These are phyloP conservation scores for Kwoniella newhampshirensis DNA, from an alignment of 768 basidiomycete species.

Conservation along the genomic window DNA sequence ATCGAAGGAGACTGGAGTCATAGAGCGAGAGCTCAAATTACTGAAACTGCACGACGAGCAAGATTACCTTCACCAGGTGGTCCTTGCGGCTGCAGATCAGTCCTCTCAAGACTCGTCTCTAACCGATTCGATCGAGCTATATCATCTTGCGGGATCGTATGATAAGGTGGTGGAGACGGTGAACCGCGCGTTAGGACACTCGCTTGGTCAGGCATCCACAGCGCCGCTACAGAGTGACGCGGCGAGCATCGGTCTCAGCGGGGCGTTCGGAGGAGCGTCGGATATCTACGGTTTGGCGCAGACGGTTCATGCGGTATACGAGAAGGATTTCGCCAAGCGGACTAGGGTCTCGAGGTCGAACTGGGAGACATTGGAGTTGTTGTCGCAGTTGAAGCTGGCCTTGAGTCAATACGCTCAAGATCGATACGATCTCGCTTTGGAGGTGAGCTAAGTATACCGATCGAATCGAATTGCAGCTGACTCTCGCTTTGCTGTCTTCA, in stretches of 20 bases:
- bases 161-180: conserved; percentile 82
- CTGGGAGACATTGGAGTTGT: conserved; percentile 59
- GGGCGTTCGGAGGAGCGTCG: conserved; percentile 54
- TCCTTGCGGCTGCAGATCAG: conserved; percentile 75
- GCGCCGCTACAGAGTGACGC: conserved; percentile 8
- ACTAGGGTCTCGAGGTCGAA: conserved; percentile 67
- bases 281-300: conserved; percentile 69
- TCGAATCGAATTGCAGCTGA: not conserved
- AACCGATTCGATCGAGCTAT: conserved; percentile 88
- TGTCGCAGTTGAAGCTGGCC: conserved; percentile 79
- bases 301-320: conserved; percentile 72
- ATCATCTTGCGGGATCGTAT: conserved; percentile 91
- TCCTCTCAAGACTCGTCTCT: conserved; percentile 80
- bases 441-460: conserved; percentile 59
- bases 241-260: conserved; percentile 56
- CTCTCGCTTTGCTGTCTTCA: conserved; percentile 46
- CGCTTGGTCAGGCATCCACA: conserved; percentile 62
- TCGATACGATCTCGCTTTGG: conserved; percentile 72
- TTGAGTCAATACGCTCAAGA: conserved; percentile 72
- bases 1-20: conserved; percentile 84
- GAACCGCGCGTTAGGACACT: conserved; percentile 80
- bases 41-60: conserved; percentile 66
- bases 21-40: conserved; percentile 77
- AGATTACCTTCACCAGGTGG: conserved; percentile 77
- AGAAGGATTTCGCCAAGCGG: conserved; percentile 65